Conservation (phyloP, 352 stramenopile species). For the Hyaloperonospora brassicae region DNA sequence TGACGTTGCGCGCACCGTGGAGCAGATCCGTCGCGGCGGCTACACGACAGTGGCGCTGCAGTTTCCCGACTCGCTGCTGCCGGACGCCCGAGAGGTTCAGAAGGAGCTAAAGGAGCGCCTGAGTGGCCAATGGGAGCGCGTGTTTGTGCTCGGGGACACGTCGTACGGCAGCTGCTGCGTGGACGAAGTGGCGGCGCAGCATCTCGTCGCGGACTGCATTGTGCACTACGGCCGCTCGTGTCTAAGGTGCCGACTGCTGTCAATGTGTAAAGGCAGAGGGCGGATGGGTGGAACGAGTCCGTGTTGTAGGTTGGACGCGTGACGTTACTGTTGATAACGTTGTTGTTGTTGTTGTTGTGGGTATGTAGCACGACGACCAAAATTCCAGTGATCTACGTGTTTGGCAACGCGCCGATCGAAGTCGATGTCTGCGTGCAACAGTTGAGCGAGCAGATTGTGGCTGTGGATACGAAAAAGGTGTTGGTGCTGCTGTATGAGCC, state of each 20-base stretch:
- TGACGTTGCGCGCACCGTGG: constrained; percentile 50
- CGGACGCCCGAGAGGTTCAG: constrained; percentile 84
- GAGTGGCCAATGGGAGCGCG: constrained; percentile 41
- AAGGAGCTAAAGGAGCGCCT: constrained; percentile 50
- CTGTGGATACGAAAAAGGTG: constrained; percentile 36
- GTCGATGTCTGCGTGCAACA: constrained; percentile 39
- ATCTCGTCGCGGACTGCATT: constrained; percentile 90
- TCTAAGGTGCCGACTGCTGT: constrained; percentile 38
- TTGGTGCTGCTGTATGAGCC: constrained; percentile 89
- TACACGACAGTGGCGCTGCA: constrained; percentile 88
- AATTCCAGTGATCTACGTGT: constrained; percentile 89
- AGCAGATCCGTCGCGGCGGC: constrained; percentile 46
- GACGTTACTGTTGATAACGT: too few relatives aligned
- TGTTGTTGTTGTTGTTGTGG: not conserved
- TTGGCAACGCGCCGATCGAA: constrained; percentile 74
- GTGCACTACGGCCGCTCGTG: constrained; percentile 94
- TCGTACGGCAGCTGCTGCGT: constrained; percentile 94
- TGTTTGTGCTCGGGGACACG: constrained; percentile 94
- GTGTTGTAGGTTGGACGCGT: too few relatives aligned
- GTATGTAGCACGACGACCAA: constrained; percentile 49
- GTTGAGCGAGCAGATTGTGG: constrained; percentile 24
- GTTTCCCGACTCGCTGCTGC: constrained; percentile 91
- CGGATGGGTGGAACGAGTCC: too few relatives aligned
- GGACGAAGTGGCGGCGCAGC: constrained; percentile 91
- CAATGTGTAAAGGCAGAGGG: not conserved